Conservation (phyloP, 805 yeast genomes). For the Sugiyamaella valdiviana region DNA sequence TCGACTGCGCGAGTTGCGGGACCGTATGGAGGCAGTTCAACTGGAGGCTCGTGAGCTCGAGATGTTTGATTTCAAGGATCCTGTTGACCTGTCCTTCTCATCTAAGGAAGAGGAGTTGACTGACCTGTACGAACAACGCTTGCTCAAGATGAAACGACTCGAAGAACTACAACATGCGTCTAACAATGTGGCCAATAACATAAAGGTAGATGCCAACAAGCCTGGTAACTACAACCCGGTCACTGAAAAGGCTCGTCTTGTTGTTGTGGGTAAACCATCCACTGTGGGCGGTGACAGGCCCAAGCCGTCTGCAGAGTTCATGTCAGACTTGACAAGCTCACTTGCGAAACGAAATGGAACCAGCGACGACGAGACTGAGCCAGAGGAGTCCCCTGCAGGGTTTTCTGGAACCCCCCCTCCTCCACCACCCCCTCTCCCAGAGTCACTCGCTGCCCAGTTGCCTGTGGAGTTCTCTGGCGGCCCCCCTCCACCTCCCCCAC, state of each 20-base stretch:
- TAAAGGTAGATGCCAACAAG: slow-evolving; percentile 8
- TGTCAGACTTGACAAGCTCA: slow-evolving; percentile 11
- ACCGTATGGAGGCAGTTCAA: slow-evolving; percentile 79
- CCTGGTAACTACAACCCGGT: slow-evolving; percentile 18
- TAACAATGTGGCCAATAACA: slow-evolving; percentile 50
- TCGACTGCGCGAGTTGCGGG: slow-evolving; percentile 65
- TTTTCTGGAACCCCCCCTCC: slow-evolving; percentile 24
- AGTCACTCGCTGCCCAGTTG: slow-evolving; percentile 2
- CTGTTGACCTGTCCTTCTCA: slow-evolving; percentile 36
- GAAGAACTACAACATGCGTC: slow-evolving; percentile 62
- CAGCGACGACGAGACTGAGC: not conserved
- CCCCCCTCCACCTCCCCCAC: slow-evolving; percentile 36
- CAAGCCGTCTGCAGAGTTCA: slow-evolving; percentile 3
- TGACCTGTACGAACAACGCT: slow-evolving; percentile 50
- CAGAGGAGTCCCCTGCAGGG: slow-evolving; percentile 5
- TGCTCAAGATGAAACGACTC: slow-evolving; percentile 60
- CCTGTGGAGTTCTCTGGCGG: slow-evolving; percentile 7
- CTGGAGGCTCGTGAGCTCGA: slow-evolving; percentile 81
- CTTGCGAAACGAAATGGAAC: not conserved
- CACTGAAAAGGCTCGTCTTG: slow-evolving; percentile 21
- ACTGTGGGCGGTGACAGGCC: not conserved
- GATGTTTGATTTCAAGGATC: slow-evolving; percentile 73
- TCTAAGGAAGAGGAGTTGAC: slow-evolving; percentile 7
- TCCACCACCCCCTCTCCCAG: slow-evolving; percentile 28
- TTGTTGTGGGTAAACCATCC: slow-evolving; percentile 19